Evolutionary conservation across 352 stramenopile genomes (phyloP).

Genomic region (Globisporangium spinosum): DNA sequence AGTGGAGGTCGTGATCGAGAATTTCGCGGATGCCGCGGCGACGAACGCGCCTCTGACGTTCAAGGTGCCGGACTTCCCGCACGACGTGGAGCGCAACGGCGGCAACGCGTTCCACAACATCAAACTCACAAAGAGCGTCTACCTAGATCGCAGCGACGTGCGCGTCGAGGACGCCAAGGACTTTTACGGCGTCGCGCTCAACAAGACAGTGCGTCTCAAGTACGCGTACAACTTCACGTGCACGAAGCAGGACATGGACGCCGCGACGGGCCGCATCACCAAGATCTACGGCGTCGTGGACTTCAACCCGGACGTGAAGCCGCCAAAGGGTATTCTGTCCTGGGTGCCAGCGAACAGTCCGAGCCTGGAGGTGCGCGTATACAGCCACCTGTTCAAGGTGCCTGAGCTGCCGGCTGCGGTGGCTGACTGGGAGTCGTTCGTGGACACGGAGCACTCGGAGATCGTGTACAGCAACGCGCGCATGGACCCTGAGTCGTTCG

Average conservation of each 20-base stretch:
- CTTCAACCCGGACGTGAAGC: constrained; percentile 77
- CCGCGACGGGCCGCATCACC: constrained; percentile 35
- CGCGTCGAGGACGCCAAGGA: constrained; percentile 62
- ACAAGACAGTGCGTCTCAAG: constrained; percentile 95
- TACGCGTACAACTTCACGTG: constrained; percentile 94
- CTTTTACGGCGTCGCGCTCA: constrained; percentile 94
- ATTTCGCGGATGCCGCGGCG: constrained; percentile 44
- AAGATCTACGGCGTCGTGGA: constrained; percentile 64
- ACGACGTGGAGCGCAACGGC: constrained; percentile 58
- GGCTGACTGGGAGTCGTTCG: constrained; percentile 73
- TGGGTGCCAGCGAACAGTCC: constrained; percentile 91
- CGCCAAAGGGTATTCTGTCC: constrained; percentile 93
- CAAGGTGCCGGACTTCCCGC: constrained; percentile 67
- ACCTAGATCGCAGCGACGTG: constrained; percentile 72
- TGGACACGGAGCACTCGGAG: constrained; percentile 85
- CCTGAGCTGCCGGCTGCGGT: constrained; percentile 68
- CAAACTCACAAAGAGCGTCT: constrained; percentile 56
- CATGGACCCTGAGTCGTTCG: constrained; percentile 79
- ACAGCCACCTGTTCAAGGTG: constrained; percentile 96
- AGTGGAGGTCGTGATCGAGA: constrained; percentile 68
- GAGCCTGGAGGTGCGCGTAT: constrained; percentile 92
- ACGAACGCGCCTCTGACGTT: constrained; percentile 36
- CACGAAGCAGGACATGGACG: constrained; percentile 84
- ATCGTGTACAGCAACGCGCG: constrained; percentile 82
- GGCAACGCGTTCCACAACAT: constrained; percentile 58